Conservation (phyloP, 176 grass and related monocot species). For the Juncus inflexus region DNA sequence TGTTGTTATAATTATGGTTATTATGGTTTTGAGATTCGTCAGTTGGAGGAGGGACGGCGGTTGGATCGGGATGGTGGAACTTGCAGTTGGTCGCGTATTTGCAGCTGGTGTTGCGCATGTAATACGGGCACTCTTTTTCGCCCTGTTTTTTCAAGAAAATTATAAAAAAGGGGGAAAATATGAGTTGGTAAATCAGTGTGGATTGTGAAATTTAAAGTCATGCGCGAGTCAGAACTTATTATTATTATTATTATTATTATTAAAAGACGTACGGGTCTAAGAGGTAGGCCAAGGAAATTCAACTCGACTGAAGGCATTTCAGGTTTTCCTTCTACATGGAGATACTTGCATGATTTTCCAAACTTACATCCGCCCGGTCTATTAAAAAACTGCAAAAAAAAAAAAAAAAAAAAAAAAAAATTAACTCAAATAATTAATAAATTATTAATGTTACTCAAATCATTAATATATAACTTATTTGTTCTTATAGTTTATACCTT, state of each 20-base stretch:
- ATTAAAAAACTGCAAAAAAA: slow-evolving; percentile 60
- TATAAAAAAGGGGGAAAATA: neutral
- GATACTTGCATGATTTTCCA: slow-evolving; percentile 73
- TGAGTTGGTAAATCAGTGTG: too few species aligned
- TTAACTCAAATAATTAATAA: slow-evolving; percentile 17
- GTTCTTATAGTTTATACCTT: slow-evolving; percentile 37
- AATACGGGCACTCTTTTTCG: slow-evolving; percentile 76
- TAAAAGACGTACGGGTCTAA: slow-evolving; percentile 67
- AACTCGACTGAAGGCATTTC: slow-evolving; percentile 55
- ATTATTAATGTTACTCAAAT: neutral
- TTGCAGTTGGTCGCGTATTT: slow-evolving; percentile 80
- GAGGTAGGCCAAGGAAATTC: slow-evolving; percentile 94
- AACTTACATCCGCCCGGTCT: slow-evolving; percentile 84
- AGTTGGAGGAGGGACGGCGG: slow-evolving; percentile 33
- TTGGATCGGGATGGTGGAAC: slow-evolving; percentile 92
- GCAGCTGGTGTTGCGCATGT: slow-evolving; percentile 93
- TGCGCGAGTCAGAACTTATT: too few species aligned
- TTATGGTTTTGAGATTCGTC: slow-evolving; percentile 37
- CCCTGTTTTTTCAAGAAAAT: slow-evolving; percentile 46
- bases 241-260: too few species aligned
- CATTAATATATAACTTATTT: neutral
- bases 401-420: too few species aligned
- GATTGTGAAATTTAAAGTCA: too few species aligned
- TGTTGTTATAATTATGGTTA: slow-evolving; percentile 4
- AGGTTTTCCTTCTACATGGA: slow-evolving; percentile 49